Evolutionary conservation across 495 filamentous ascomycete species (phyloP).

Genomic region (Penicillium parvum): DNA sequence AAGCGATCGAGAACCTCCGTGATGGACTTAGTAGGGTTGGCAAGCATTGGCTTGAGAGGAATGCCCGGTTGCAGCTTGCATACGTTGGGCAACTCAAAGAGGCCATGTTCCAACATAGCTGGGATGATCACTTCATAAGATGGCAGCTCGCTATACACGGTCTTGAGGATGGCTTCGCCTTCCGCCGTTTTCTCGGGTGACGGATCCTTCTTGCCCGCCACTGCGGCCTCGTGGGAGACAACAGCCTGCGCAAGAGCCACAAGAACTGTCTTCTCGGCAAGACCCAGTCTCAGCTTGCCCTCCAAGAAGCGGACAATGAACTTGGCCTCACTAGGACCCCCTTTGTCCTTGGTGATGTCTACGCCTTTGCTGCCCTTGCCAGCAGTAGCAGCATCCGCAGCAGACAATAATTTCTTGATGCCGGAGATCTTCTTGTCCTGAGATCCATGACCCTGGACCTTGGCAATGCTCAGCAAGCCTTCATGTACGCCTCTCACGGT

Average conservation of each 20-base stretch:
- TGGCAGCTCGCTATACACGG: slow-evolving; percentile 90
- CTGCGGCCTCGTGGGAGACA: slow-evolving; percentile 70
- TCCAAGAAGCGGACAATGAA: slow-evolving; percentile 89
- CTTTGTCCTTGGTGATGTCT: slow-evolving; percentile 89
- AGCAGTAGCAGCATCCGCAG: slow-evolving; percentile 67
- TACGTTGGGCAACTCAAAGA: slow-evolving; percentile 70
- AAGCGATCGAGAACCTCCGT: slow-evolving; percentile 97
- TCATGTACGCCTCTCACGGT: slow-evolving; percentile 85
- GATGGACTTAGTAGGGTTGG: slow-evolving; percentile 98
- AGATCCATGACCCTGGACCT: slow-evolving; percentile 76
- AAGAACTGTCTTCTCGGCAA: slow-evolving; percentile 89
- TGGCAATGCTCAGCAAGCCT: slow-evolving; percentile 84
- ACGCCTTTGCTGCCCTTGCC: slow-evolving; percentile 65
- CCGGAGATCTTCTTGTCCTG: slow-evolving; percentile 87
- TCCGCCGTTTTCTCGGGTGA: slow-evolving; percentile 70
- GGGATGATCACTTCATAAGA: slow-evolving; percentile 95
- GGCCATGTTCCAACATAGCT: slow-evolving; percentile 77
- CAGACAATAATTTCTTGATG: slow-evolving; percentile 90
- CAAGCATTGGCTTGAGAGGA: slow-evolving; percentile 97
- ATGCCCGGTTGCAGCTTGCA: slow-evolving; percentile 95
- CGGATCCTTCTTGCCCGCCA: slow-evolving; percentile 62
- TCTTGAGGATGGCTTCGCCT: slow-evolving; percentile 80
- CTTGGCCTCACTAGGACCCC: slow-evolving; percentile 91
- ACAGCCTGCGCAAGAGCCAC: slow-evolving; percentile 85
- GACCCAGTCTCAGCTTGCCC: slow-evolving; percentile 83